Evolutionary conservation across 352 stramenopile genomes (phyloP), one percentile per base, ranked within the genome.

Genomic region (Hyphochytrium catenoides): DNA sequence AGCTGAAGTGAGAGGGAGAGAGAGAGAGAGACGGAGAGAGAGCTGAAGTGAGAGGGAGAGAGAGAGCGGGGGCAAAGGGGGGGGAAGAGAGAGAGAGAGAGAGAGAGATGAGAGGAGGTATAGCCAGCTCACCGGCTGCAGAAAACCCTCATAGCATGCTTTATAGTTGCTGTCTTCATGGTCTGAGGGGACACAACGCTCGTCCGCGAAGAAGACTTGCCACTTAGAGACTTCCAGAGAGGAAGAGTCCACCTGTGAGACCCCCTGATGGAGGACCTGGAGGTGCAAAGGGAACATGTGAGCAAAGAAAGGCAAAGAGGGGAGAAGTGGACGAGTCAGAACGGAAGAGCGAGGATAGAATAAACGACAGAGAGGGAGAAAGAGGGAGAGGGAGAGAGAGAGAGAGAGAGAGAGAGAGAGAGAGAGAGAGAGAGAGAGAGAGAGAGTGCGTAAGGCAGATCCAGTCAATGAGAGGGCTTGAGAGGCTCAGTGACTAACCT

Each of bases 131-230:
- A n/a, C n/a, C n/a, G n/a, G 56, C 50, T 70, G 58, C 17, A 95
- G 83, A 31, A 96, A 70, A 21, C 63, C 57, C 20, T 75, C 52
- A 37, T 81, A 72, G 56, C 88, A 87, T 0, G 78, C 71, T 43
- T 86, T 77, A 52, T 86, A 81, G 63, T 97, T 98, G 47, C 77
- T 95, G 59, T 97, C 88, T 12, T 62, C 56, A 58, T 91, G 41
- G 36, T 86, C 64, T 15, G 82, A 54, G 6, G 70, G 51, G 20
- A 97, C 91, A 44, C 78, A 95, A 43, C 90, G 76, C 57, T 98
- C 91, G 53, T 98, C 90, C 2, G 87, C 84, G 47, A 97, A 91
- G 50, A 92, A 85, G n/a, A 98, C 73, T 41, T 94, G 76, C 81
- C 86, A 97, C 44, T 92, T 92, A 31, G 71, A 63, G 52, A 86